Percentiles rank a stretch among this genome's conserved stretches.
phyloP scores from a whole-genome alignment of 768 basidiomycete species.

The Rhizopogon sp. region DNA sequence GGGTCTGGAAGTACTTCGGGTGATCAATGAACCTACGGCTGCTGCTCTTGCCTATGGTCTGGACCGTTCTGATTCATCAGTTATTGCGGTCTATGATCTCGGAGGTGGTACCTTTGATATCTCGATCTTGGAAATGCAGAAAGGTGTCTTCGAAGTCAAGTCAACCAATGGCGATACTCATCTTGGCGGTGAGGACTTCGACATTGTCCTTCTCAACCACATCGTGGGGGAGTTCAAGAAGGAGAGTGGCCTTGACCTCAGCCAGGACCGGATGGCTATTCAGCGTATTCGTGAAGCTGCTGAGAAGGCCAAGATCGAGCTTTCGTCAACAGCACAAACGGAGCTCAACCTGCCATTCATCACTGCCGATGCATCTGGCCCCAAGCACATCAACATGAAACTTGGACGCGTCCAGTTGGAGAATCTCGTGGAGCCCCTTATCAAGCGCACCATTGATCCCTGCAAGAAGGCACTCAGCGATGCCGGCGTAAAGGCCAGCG shows the following conservation, averaged over 20 bases:
- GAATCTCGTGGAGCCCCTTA: constrained; percentile 71
- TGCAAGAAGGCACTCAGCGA: constrained; percentile 97
- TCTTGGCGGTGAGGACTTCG: constrained; percentile 96
- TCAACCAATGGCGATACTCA: constrained; percentile 99
- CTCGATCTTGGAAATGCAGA: constrained; percentile 98
- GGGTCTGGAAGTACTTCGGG: constrained; percentile 94
- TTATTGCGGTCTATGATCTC: constrained; percentile 98
- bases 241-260: constrained; percentile 77
- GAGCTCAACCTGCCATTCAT: constrained; percentile 99
- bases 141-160: constrained; percentile 99
- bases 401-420: constrained; percentile 90
- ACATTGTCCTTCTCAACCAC: constrained; percentile 81
- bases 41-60: constrained; percentile 98
- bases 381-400: constrained; percentile 95
- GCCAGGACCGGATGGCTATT: constrained; percentile 89
- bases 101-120: constrained; percentile 99
- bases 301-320: constrained; percentile 98
- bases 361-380: constrained; percentile 90
- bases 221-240: constrained; percentile 94
- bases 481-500: constrained; percentile 88
- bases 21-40: constrained; percentile 98
- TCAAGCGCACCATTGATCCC: constrained; percentile 88
- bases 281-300: constrained; percentile 99
- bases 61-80: constrained; percentile 71
- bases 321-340: constrained; percentile 91